phyloP scores from a whole-genome alignment of 805 yeast genomes.

The Wickerhamiella brachini region DNA sequence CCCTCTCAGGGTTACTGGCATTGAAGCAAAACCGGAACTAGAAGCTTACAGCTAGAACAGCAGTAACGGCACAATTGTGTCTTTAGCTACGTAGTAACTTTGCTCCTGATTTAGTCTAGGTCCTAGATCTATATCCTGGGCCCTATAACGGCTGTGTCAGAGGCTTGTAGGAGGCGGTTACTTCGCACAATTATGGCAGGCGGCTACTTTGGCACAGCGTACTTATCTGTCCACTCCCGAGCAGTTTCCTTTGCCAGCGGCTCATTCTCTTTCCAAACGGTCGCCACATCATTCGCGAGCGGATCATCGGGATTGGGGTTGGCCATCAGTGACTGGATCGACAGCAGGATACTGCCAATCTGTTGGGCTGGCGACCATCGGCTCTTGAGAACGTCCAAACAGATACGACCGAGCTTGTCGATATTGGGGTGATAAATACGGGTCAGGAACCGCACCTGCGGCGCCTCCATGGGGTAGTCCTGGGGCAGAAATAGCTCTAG shows the following conservation, averaged over 20 bases:
- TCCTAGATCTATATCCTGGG: too few relatives aligned
- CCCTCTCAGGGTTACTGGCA: too few relatives aligned
- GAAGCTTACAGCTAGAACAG: too few relatives aligned
- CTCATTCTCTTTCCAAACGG: slow-evolving; percentile 86
- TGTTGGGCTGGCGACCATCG: slow-evolving; percentile 98
- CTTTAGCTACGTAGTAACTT: not conserved
- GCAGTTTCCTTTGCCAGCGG: slow-evolving; percentile 70
- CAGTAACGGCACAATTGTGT: too few relatives aligned
- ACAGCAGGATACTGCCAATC: slow-evolving; percentile 78
- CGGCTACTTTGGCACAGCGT: slow-evolving; percentile 30
- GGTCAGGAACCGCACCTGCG: slow-evolving; percentile 86
- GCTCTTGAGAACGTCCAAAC: slow-evolving; percentile 84
- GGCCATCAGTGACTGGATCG: slow-evolving; percentile 85
- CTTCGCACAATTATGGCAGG: too few relatives aligned
- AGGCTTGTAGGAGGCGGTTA: too few relatives aligned
- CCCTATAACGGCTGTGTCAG: too few relatives aligned
- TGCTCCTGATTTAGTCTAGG: too few relatives aligned
- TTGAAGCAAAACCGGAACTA: too few relatives aligned
- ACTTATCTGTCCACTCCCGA: slow-evolving; percentile 53
- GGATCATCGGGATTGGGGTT: slow-evolving; percentile 99
- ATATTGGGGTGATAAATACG: slow-evolving; percentile 94
- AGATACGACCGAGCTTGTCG: slow-evolving; percentile 87
- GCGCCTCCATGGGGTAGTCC: slow-evolving; percentile 97
- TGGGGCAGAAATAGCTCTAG: slow-evolving; percentile 85
- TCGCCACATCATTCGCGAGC: slow-evolving; percentile 93